Evolutionary conservation across 2,329 filamentous ascomycete genomes (phyloP).

Genomic region (Fusarium dlaminii): DNA sequence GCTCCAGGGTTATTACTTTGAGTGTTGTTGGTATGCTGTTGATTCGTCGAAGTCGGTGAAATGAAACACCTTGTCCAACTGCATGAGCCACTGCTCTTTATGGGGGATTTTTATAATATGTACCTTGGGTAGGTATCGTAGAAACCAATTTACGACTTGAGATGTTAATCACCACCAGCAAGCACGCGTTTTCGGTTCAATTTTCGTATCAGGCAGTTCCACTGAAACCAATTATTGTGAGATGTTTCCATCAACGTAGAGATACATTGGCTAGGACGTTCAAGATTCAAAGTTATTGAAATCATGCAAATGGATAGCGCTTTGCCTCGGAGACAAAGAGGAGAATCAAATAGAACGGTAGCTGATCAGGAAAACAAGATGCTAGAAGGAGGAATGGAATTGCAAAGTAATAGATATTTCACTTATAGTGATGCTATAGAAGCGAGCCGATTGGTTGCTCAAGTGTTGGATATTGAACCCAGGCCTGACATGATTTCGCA

Average conservation of each 20-base stretch:
- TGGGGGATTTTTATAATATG: background rate
- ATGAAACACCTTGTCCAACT: background rate
- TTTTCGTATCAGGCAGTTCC: background rate
- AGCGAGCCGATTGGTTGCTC: background rate
- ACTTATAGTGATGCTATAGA: too few relatives aligned
- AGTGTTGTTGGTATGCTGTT: background rate
- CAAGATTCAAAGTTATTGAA: background rate
- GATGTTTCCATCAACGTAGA: too few relatives aligned
- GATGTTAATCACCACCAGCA: background rate
- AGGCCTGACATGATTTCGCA: background rate
- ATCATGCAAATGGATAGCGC: background rate
- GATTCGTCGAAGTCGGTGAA: background rate
- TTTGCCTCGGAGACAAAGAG: background rate
- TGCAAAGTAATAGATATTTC: fast-evolving
- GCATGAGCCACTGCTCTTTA: background rate
- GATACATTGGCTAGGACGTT: background rate
- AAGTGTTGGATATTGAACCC: too few relatives aligned
- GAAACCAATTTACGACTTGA: too few relatives aligned
- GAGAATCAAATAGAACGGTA: background rate
- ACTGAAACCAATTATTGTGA: background rate
- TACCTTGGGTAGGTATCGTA: background rate
- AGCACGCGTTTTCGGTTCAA: too few relatives aligned
- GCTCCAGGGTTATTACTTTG: background rate
- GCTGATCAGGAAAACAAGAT: background rate
- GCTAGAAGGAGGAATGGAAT: background rate